Percentiles rank a stretch among this genome's conserved stretches.
Evolutionary conservation across 176 grass and related monocot species (phyloP).

Genomic region (Phragmites australis): DNA sequence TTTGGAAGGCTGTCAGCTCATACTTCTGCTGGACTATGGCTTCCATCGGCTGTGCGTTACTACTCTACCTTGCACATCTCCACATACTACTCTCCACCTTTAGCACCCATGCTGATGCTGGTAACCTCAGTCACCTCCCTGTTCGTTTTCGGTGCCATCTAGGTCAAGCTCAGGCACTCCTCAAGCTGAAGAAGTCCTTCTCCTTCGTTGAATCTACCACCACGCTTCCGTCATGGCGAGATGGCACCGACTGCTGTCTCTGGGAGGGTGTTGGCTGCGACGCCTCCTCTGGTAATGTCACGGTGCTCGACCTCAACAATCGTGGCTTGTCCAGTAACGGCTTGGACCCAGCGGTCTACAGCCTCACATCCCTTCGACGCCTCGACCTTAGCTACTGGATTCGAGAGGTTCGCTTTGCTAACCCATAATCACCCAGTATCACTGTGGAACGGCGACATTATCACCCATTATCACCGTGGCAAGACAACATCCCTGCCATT

Average conservation of each 20-base stretch:
- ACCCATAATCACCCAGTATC: too few relatives aligned
- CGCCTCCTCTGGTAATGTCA: background rate
- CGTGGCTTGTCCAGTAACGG: background rate
- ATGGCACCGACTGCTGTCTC: background rate
- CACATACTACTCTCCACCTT: background rate
- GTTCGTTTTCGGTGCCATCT: background rate
- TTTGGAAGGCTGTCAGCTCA: background rate
- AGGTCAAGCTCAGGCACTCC: background rate
- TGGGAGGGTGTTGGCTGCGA: conserved; percentile 29
- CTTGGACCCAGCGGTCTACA: background rate
- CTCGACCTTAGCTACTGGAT: conserved; percentile 35
- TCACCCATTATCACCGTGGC: background rate
- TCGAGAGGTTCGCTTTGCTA: too few relatives aligned
- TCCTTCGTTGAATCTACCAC: background rate
- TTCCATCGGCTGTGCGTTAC: background rate
- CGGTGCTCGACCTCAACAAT: background rate
- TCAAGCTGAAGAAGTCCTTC: conserved; percentile 9
- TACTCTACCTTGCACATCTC: background rate
- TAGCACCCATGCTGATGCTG: background rate
- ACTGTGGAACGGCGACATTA: too few relatives aligned
- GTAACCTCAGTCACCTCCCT: background rate
- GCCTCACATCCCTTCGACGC: background rate
- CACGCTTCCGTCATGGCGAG: background rate
- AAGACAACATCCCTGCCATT: background rate
- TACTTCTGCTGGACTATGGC: background rate